These are phyloP conservation scores for Sextonia rubra DNA, from an alignment of 164 flowering plant species.

Conservation along the genomic window DNA sequence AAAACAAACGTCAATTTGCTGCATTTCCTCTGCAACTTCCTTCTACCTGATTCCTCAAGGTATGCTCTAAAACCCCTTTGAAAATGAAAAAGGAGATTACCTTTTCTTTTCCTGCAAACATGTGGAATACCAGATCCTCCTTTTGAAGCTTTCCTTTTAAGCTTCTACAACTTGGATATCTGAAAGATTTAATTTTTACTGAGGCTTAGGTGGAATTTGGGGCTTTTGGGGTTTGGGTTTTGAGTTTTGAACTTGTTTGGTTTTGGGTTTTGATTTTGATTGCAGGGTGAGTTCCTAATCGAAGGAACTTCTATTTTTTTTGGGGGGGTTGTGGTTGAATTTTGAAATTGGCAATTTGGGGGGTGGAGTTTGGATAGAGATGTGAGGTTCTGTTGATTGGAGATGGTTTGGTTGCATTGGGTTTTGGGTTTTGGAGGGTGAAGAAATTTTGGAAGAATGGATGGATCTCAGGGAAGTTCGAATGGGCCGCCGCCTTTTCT, in stretches of 20 bases:
- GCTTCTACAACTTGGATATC: not conserved
- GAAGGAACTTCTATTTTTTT: not conserved
- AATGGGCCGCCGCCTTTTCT: constrained; percentile 57
- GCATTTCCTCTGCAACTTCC: not conserved
- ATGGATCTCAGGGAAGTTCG: constrained; percentile 40
- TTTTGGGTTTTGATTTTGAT: no score
- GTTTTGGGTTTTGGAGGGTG: constrained; percentile 6
- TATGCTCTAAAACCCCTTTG: no score
- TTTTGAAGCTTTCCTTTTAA: not conserved
- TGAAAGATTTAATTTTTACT: no score
- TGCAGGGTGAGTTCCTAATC: not conserved
- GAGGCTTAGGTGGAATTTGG: not conserved
- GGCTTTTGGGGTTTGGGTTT: not conserved
- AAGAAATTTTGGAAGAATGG: constrained; percentile 24
- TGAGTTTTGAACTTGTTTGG: not conserved
- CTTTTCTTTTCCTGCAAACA: not conserved
- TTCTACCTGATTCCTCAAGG: not conserved
- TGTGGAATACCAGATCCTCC: no score
- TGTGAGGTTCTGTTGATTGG: not conserved
- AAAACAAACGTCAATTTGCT: no score
- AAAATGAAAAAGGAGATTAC: not conserved
- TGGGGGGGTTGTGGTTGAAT: not conserved
- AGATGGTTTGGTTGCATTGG: not conserved
- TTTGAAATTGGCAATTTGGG: not conserved
- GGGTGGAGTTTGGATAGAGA: not conserved